Evolutionary conservation across 441 rosid genomes (phyloP), one percentile per base, ranked within the genome.

Genomic region (Euphorbia celastroides): DNA sequence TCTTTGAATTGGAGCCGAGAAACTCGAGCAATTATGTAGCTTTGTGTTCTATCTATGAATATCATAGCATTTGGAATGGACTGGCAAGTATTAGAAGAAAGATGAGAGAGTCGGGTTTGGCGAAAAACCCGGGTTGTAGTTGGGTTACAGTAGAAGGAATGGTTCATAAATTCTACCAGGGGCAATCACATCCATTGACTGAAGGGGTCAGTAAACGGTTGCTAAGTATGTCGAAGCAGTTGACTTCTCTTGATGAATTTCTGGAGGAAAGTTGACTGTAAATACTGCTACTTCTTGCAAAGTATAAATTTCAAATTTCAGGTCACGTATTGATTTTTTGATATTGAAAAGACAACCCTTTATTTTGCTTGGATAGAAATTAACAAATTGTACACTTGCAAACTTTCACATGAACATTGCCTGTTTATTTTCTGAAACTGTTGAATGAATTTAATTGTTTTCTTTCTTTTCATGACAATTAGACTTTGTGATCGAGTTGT

Each of bases 401-500:
- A 48, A 52, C 57, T 19, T 34, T 52, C 20, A 19, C 28, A 20
- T 52, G 22, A 52, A 13, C 27, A 12, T 52, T 27, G 10, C 27
- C 23, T 52, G 7, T 52, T 52, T 52, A 23, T 52, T 52, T 22
- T 52, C 14, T 52, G 57, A 23, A 22, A 52, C 23, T 22, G 27
- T 52, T 52, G 28, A 23, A 52, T 52, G 57, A 52, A 52, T 52
- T 23, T 28, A 52, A 52, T 52, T 20, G 7, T 48, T 44, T 11
- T 1, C 19, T 23, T 71, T n/a, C 57, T 56, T 31, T 26, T 22
- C 46, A 46, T 57, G 72, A 70, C 56, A 41, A 42, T 75, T 73
- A 75, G 73, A 69, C 52, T 58, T 77, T 74, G 50, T 76, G 68
- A 62, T 70, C 70, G 34, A 73, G 69, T 70, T 62, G 74, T 19